Percentiles rank a stretch among this genome's conserved stretches.
Evolutionary conservation across 78 protist genomes (phyloP).

Genomic region (Guillardia theta): DNA sequence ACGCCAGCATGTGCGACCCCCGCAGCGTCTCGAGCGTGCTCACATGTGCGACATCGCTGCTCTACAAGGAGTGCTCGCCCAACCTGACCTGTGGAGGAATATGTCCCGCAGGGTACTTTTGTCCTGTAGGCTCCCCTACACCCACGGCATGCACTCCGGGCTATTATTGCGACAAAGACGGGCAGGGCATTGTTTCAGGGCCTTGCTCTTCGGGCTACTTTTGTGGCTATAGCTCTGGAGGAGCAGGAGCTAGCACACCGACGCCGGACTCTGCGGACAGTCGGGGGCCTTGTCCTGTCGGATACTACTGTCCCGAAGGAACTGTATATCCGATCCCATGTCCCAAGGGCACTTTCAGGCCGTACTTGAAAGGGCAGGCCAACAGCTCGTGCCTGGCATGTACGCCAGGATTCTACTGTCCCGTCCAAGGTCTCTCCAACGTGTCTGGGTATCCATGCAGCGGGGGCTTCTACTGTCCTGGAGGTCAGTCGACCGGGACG

Average conservation of each 20-base stretch:
- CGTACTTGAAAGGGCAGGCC: neutral
- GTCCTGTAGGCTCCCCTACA: conserved; percentile 50
- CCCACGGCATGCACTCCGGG: conserved; percentile 50
- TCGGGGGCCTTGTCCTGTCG: conserved; percentile 17
- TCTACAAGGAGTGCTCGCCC: too few relatives aligned
- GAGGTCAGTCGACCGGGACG: neutral
- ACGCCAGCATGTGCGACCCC: neutral
- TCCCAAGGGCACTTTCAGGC: conserved; percentile 23
- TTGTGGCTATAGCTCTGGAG: neutral
- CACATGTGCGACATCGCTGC: too few relatives aligned
- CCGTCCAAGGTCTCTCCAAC: neutral
- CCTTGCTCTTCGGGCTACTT: conserved; percentile 52
- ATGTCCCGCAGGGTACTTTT: conserved; percentile 3
- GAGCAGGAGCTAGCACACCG: neutral
- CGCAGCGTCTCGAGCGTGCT: too few relatives aligned
- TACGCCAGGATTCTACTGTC: conserved; percentile 16
- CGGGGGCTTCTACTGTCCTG: conserved; percentile 42
- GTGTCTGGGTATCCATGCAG: neutral
- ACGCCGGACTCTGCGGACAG: neutral
- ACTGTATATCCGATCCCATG: conserved; percentile 15
- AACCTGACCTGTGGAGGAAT: neutral
- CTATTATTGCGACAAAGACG: conserved; percentile 37
- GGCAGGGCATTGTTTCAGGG: neutral
- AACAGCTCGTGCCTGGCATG: neutral
- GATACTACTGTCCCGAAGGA: neutral